Evolutionary conservation across 345 rosid genomes (phyloP).

Genomic region (Brassica juncea): DNA sequence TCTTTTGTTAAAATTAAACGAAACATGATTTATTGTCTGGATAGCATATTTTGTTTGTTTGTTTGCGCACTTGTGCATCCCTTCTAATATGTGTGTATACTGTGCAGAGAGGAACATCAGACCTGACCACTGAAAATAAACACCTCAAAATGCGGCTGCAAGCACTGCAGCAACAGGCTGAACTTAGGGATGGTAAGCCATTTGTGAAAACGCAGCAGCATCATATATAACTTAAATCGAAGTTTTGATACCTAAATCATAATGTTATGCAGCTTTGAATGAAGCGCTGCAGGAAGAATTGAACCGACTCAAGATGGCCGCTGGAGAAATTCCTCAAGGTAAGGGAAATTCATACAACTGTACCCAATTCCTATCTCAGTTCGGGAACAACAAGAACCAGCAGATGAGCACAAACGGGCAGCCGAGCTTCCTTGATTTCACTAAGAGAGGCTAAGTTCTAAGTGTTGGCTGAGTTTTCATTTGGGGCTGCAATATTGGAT

Average conservation of each 20-base stretch:
- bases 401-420: constrained; percentile 49
- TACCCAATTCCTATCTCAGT: constrained; percentile 48
- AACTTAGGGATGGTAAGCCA: constrained; percentile 38
- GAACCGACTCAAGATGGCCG: constrained; percentile 80
- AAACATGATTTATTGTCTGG: not conserved
- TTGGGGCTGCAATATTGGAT: constrained; percentile 13
- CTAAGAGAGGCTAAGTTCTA: constrained; percentile 42
- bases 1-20: not conserved
- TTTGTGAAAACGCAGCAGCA: not conserved
- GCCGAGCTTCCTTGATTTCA: constrained; percentile 54
- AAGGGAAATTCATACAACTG: constrained; percentile 61
- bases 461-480: constrained; percentile 15
- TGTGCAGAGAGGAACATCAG: constrained; percentile 42
- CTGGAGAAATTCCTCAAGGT: constrained; percentile 63
- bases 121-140: constrained; percentile 38
- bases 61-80: not conserved
- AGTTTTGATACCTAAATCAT: not conserved
- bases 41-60: too few relatives aligned
- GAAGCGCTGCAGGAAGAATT: constrained; percentile 83
- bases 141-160: constrained; percentile 40
- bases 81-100: not conserved
- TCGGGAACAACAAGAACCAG: constrained; percentile 48
- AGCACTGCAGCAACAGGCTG: constrained; percentile 38
- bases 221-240: not conserved
- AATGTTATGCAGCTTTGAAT: constrained; percentile 62